Conservation (phyloP, 345 rosid genomes). For the Syzygium jambos region DNA sequence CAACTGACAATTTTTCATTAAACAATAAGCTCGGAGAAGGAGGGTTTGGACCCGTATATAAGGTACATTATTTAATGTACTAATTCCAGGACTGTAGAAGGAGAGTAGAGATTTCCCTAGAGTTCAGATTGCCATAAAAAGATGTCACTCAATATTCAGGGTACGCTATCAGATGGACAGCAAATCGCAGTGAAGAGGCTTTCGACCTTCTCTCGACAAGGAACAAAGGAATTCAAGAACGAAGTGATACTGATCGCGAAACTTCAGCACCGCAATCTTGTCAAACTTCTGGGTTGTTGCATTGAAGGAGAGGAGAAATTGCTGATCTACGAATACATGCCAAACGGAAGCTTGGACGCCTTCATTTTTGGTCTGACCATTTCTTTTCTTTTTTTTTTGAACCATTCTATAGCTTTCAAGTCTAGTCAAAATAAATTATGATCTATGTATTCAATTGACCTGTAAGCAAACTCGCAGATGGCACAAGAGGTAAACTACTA, state of each 20-base stretch:
- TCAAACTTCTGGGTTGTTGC: constrained; percentile 27
- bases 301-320: constrained; percentile 15
- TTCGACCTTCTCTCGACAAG: constrained; percentile 32
- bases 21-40: constrained; percentile 33
- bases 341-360: constrained; percentile 18
- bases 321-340: constrained; percentile 20
- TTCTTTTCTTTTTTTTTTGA: background rate
- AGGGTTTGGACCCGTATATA: constrained; percentile 29
- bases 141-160: constrained; percentile 9
- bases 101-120: background rate
- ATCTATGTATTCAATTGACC: background rate
- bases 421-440: background rate
- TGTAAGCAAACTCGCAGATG: constrained; percentile 6
- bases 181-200: constrained; percentile 50
- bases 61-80: background rate
- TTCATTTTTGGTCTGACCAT: constrained; percentile 20
- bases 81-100: background rate
- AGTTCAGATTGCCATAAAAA: background rate
- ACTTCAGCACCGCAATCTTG: constrained; percentile 46
- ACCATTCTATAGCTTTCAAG: background rate
- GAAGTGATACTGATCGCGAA: constrained; percentile 33
- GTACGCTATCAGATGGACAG: constrained; percentile 23
- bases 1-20: constrained; percentile 20
- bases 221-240: constrained; percentile 32
- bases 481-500: constrained; percentile 4